Conservation (phyloP, 441 rosid genomes). For the Eruca vesicaria region DNA sequence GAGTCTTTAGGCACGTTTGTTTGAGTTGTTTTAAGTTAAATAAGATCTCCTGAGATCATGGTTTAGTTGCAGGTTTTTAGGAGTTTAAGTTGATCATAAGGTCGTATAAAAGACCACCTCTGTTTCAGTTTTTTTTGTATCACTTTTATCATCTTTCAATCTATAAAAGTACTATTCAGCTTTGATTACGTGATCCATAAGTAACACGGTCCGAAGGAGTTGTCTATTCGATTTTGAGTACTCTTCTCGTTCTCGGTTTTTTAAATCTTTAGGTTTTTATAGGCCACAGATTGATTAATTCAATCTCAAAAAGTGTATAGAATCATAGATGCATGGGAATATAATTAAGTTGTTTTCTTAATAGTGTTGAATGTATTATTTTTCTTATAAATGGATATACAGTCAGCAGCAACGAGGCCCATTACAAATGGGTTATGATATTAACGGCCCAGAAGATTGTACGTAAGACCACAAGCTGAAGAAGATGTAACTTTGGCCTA, state of each 20-base stretch:
- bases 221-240: neutral
- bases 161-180: neutral
- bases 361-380: neutral
- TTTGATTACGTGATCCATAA: neutral
- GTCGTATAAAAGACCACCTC: neutral
- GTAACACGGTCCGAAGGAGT: slow-evolving; percentile 15
- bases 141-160: too few relatives aligned
- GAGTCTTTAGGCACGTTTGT: too few relatives aligned
- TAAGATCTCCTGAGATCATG: too few relatives aligned
- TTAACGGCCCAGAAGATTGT: neutral
- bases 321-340: neutral
- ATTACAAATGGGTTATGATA: neutral
- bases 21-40: too few relatives aligned
- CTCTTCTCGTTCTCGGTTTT: neutral
- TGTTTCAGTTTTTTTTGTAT: neutral
- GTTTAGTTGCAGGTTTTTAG: too few relatives aligned
- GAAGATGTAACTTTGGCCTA: neutral
- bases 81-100: too few relatives aligned
- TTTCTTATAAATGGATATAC: neutral
- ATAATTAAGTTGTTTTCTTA: neutral
- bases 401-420: neutral
- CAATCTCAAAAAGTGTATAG: slow-evolving; percentile 3
- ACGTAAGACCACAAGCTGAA: neutral
- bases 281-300: neutral
- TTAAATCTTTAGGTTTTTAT: slow-evolving; percentile 2